A percentile compares a stretch with the other conserved stretches of the same genome.
These are phyloP conservation scores for Penicillium sp. DNA, from an alignment of 2,329 filamentous ascomycete species.

Conservation along the genomic window DNA sequence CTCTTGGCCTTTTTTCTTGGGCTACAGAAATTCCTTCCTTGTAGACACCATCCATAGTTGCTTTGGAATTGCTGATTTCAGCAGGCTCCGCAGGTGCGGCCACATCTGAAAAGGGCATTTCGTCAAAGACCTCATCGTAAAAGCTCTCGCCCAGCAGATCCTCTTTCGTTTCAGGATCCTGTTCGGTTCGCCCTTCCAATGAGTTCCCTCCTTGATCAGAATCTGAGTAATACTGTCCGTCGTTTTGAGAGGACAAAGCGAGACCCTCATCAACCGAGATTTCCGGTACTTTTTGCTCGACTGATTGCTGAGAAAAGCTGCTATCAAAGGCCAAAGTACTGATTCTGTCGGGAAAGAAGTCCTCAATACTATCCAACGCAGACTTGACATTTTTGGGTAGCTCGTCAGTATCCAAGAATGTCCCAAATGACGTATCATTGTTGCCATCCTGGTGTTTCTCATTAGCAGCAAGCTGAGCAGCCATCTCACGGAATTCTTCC, in stretches of 20 bases:
- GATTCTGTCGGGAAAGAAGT: conserved; percentile 73
- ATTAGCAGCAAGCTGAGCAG: conserved; percentile 62
- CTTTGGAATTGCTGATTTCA: background rate
- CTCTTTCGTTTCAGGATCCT: conserved; percentile 3
- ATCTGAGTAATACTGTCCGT: conserved; percentile 45
- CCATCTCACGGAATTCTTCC: conserved; percentile 70
- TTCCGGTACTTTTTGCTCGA: conserved; percentile 20
- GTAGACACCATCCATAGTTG: background rate
- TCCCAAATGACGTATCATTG: conserved; percentile 59
- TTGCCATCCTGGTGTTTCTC: conserved; percentile 57
- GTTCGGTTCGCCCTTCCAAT: conserved; percentile 14
- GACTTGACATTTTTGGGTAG: conserved; percentile 68
- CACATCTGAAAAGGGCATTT: conserved; percentile 10
- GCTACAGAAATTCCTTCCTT: background rate
- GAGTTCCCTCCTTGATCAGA: conserved; percentile 35
- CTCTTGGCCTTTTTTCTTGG: background rate
- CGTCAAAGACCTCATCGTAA: conserved; percentile 24
- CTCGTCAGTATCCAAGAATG: conserved; percentile 59
- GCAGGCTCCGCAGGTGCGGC: background rate
- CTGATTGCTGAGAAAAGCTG: conserved; percentile 10
- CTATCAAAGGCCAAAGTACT: conserved; percentile 26
- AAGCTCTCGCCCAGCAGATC: conserved; percentile 26
- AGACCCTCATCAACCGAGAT: conserved; percentile 65
- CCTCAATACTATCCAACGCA: conserved; percentile 77
- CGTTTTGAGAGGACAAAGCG: conserved; percentile 51